Evolutionary conservation across 2,329 filamentous ascomycete genomes (phyloP), one percentile per base, ranked within the genome.

Genomic region (Rutstroemia sp.): DNA sequence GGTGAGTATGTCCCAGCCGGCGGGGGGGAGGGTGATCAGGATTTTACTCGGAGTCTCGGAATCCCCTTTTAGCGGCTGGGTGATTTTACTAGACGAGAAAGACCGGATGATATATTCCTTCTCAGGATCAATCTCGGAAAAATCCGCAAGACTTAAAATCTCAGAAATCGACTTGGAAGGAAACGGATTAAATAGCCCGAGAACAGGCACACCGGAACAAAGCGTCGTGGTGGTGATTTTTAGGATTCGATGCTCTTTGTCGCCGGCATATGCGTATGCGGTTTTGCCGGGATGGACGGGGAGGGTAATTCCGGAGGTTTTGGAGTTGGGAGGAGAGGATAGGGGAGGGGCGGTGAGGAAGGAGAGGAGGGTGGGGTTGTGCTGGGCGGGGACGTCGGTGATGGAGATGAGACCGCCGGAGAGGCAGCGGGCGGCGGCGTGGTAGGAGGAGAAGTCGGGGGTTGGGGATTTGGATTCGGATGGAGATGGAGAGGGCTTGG

Each of bases 361-460:
- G 19, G 17, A 17, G 16, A 60, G 46, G 5, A 60, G 34, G 0
- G 9, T 36, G 0, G 42, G 17, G 14, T 61, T 38, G 27, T 60
- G 60, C 2, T 60, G 25, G 2, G 38, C 19, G 9, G 60, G 58
- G 9, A 21, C 46, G 9, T 61, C 60, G 9, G 60, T 60, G 40
- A 61, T 54, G 53, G 56, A 58, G n/a, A 60, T 54, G 10, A 59
- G 56, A 9, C 57, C 54, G 2, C 59, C 59, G 7, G 57, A 59
- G 27, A 61, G 51, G 45, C 48, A 48, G 17, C 59, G 51, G 2
- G 57, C 54, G 5, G 59, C 57, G 5, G 51, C 57, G 19, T 61
- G 54, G 25, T 59, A 61, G 14, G 38, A 44, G 2, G 57, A 52
- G 49, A 56, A 57, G 25, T 50, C 27, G 16, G 54, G 54, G 14